These are phyloP conservation scores for Primulina tabacum DNA, from an alignment of 257 asterid species.

Conservation along the genomic window DNA sequence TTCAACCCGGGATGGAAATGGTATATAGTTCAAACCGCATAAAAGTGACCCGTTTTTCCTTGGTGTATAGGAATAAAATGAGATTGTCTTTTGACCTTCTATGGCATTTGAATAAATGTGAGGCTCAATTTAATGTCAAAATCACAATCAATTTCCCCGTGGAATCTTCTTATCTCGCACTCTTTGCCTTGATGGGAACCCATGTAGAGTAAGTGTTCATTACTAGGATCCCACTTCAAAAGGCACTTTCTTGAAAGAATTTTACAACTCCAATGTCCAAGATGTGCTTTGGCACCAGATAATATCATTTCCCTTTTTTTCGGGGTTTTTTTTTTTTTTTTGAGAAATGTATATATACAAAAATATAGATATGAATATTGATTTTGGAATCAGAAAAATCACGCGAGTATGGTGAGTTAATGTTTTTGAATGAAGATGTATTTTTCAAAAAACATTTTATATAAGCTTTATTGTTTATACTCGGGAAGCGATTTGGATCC, in stretches of 20 bases:
- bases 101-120: conserved; percentile 14
- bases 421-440: too few relatives aligned
- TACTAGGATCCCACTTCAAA: conserved; percentile 32
- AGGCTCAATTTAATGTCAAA: conserved; percentile 37
- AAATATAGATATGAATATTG: too few relatives aligned
- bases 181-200: conserved; percentile 24
- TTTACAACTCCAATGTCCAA: conserved; percentile 13
- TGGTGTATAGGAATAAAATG: background rate
- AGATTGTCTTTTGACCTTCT: background rate
- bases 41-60: background rate
- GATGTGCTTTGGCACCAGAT: background rate
- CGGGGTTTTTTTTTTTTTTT: too few relatives aligned
- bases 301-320: too few relatives aligned
- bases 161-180: conserved; percentile 24
- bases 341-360: too few relatives aligned
- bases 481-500: background rate
- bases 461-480: too few relatives aligned
- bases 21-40: background rate
- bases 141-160: conserved; percentile 24
- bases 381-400: too few relatives aligned
- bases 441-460: too few relatives aligned
- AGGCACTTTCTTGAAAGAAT: background rate
- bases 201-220: conserved; percentile 23
- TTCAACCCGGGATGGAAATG: too few relatives aligned
- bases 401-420: too few relatives aligned